Evolutionary conservation across 2,329 filamentous ascomycete genomes (phyloP), one percentile per base, ranked within the genome.

Genomic region (Zymoseptoria tritici): DNA sequence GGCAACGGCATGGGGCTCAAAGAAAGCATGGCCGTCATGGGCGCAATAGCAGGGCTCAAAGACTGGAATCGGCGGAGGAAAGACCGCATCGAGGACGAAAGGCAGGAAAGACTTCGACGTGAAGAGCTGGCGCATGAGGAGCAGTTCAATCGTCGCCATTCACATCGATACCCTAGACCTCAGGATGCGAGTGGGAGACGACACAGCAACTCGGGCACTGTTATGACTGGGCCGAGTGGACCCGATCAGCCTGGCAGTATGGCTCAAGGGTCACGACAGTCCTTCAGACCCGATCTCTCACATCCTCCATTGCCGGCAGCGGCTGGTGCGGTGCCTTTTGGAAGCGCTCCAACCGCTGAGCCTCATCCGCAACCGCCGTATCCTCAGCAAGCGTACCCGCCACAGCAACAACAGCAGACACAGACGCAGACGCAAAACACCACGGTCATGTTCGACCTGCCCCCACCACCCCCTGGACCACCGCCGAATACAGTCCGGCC

Each of bases 71-170:
- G 70, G 78, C 83, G 65, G 72, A 79, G 71, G 76, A 81, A 70
- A 80, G 87, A 71, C 76, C 83, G 65, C 72, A 84, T 72, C 58
- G 83, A 86, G 58, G 79, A 85, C 64, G 81, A 84, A 57, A 82
- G 84, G 21, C 82, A 89, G 4, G 82, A 81, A 55, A 78, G 78
- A 52, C 73, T 81, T 59, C 77, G 77, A 57, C 76, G 74, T 61
- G 79, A 79, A 62, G 75, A 79, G 11, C 73, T 78, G n/a, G 70
- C 77, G 21, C 75, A 77, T n/a, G 72, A 73, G 26, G 69, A 72
- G 49, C 65, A 71, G 16, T 73, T 68, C 62, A 73, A 73, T 52
- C 68, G 70, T 11, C 69, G 70, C 19, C 68, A 67, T 36, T 68
- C 68, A 1, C 58, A 62, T 51, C 65, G 67, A 50, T 72, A 72